These are phyloP conservation scores for Solanum verrucosum DNA, from an alignment of 257 asterid genomes.

Conservation along the genomic window DNA sequence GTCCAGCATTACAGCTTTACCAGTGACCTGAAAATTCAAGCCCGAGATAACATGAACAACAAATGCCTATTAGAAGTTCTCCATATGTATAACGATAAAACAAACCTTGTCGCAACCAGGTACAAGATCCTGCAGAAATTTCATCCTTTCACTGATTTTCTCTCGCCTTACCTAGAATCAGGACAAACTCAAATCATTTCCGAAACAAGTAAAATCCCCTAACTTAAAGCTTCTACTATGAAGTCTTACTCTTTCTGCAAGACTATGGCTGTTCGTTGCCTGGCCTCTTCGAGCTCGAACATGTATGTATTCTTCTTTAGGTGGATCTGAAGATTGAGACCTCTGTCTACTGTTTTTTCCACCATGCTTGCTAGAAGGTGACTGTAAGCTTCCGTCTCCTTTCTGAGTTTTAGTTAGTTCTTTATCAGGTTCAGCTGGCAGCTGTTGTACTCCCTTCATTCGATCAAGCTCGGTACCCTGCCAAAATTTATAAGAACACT, in stretches of 20 bases:
- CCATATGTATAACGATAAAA: neutral
- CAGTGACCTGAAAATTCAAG: slow-evolving; percentile 60
- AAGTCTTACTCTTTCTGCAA: slow-evolving; percentile 84
- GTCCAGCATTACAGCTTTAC: slow-evolving; percentile 97
- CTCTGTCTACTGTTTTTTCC: slow-evolving; percentile 59
- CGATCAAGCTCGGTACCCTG: slow-evolving; percentile 42
- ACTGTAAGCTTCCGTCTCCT: slow-evolving; percentile 31
- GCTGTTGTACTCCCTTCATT: slow-evolving; percentile 22
- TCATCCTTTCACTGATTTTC: slow-evolving; percentile 96
- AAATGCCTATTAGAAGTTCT: neutral
- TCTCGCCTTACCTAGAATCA: slow-evolving; percentile 80
- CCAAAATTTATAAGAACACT: neutral
- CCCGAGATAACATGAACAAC: neutral
- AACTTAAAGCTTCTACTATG: neutral
- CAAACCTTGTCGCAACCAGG: slow-evolving; percentile 97
- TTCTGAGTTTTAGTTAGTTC: slow-evolving; percentile 31
- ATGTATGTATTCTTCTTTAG: slow-evolving; percentile 84
- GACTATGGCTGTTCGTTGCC: slow-evolving; percentile 98
- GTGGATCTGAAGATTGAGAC: slow-evolving; percentile 62
- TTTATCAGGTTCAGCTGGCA: slow-evolving; percentile 23
- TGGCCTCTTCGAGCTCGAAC: slow-evolving; percentile 90
- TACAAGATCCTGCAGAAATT: slow-evolving; percentile 95
- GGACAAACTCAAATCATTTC: neutral
- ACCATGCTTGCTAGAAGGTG: slow-evolving; percentile 31
- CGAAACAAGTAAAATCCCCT: neutral